Evolutionary conservation across 306 rosid genomes (phyloP).

Genomic region (Sphenostylis stenocarpa): DNA sequence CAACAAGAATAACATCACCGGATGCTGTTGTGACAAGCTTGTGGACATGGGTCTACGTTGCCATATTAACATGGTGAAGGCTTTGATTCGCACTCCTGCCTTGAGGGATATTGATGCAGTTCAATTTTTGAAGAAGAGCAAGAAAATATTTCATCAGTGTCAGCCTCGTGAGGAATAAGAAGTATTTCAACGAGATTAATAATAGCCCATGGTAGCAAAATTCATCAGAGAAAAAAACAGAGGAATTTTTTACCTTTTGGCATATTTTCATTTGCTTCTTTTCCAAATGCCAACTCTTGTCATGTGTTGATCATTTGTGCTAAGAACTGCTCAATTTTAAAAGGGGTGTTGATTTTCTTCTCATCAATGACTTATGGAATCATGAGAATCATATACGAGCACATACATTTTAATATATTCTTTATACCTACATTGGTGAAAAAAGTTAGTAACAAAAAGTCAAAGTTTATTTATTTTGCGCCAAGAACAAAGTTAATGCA

Average conservation of each 20-base stretch:
- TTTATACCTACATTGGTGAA: no score
- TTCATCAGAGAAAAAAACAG: not conserved
- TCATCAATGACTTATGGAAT: no score
- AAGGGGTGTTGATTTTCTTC: no score
- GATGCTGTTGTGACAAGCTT: conserved; percentile 14
- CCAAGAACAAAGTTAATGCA: no score
- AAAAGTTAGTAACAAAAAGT: no score
- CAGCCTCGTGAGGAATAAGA: not conserved
- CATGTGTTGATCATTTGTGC: no score
- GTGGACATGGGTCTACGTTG: conserved; percentile 8
- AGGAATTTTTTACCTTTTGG: not conserved
- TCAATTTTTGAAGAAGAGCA: not conserved
- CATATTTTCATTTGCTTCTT: not conserved
- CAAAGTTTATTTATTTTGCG: no score
- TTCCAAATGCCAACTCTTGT: no score
- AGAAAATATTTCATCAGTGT: not conserved
- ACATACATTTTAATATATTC: no score
- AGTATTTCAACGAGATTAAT: not conserved
- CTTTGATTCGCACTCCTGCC: conserved; percentile 10
- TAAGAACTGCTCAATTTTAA: no score
- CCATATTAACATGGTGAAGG: not conserved
- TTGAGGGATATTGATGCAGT: conserved; percentile 7
- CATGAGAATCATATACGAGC: no score
- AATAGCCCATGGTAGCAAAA: not conserved
- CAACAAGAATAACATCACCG: not conserved